Percentiles rank a stretch among this genome's conserved stretches.
Evolutionary conservation across 768 basidiomycete genomes (phyloP).

Genomic region (Gymnopilus junonius): DNA sequence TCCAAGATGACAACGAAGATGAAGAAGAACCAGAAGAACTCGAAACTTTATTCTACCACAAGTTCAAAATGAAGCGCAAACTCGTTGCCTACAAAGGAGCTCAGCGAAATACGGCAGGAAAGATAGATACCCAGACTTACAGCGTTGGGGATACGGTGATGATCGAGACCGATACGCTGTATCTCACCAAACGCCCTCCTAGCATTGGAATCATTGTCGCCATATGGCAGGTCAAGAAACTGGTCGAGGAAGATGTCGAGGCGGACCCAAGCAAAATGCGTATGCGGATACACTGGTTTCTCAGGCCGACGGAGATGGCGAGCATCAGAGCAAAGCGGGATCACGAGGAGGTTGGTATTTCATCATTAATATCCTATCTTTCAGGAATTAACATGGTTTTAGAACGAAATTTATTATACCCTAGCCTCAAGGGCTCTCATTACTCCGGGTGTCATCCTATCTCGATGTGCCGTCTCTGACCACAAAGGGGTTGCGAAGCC

Average conservation of each 20-base stretch:
- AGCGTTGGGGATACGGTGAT: not conserved
- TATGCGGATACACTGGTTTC: conserved; percentile 77
- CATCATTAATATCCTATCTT: not conserved
- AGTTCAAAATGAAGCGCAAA: not conserved
- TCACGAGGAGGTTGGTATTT: conserved; percentile 54
- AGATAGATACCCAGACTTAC: not conserved
- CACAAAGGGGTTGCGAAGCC: conserved; percentile 15
- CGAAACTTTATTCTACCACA: not conserved
- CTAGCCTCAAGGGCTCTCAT: conserved; percentile 52
- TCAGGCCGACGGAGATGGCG: conserved; percentile 67
- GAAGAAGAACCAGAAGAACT: not conserved
- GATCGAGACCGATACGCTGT: conserved; percentile 19
- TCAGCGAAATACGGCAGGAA: not conserved
- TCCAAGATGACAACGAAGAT: not conserved
- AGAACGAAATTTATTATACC: conserved; percentile 83
- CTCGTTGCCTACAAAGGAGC: not conserved
- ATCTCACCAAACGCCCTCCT: conserved; percentile 45
- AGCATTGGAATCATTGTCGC: conserved; percentile 74
- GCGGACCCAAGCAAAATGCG: conserved; percentile 48
- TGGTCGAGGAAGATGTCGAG: conserved; percentile 27
- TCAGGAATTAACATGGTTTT: not conserved
- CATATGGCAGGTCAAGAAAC: conserved; percentile 61
- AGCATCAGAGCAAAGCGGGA: conserved; percentile 46
- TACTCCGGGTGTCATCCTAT: conserved; percentile 53
- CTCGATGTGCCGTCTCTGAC: conserved; percentile 53